Evolutionary conservation across 306 rosid genomes (phyloP).

Genomic region (Glycine soja): DNA sequence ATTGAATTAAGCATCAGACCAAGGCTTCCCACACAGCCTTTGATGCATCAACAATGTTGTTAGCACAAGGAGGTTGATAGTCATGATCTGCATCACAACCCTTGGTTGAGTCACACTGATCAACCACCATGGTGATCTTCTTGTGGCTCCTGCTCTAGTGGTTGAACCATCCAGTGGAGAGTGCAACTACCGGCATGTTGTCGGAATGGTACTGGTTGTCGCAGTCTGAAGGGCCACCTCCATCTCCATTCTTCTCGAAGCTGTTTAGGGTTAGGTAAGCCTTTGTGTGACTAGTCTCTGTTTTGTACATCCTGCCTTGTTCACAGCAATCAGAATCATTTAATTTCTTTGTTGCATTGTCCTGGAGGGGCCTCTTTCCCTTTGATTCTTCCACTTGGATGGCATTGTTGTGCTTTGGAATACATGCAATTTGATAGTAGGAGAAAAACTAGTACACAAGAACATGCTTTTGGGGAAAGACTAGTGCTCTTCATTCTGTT

Average conservation of each 20-base stretch:
- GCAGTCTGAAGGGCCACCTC: slow-evolving; percentile 48
- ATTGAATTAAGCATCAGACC: slow-evolving; percentile 45
- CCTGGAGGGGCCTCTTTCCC: slow-evolving; percentile 14
- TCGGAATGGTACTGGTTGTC: slow-evolving; percentile 54
- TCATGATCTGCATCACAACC: slow-evolving; percentile 63
- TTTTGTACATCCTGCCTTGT: slow-evolving; percentile 10
- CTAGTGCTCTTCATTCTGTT: background rate
- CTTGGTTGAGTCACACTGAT: slow-evolving; percentile 64
- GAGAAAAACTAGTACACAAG: background rate
- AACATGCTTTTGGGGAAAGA: background rate
- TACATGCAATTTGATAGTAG: background rate
- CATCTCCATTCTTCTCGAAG: slow-evolving; percentile 49
- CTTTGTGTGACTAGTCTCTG: slow-evolving; percentile 35
- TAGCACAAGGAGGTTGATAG: slow-evolving; percentile 50
- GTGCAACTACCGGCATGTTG: background rate
- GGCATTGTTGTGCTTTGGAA: background rate
- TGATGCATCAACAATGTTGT: slow-evolving; percentile 55
- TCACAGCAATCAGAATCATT: slow-evolving; percentile 19
- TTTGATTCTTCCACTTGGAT: slow-evolving; percentile 4
- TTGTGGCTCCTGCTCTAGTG: slow-evolving; percentile 47
- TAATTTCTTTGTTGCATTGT: slow-evolving; percentile 19
- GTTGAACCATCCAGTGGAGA: slow-evolving; percentile 55
- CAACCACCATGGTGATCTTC: slow-evolving; percentile 56
- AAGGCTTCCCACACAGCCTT: slow-evolving; percentile 57
- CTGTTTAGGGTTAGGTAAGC: slow-evolving; percentile 60